phyloP scores from a whole-genome alignment of 2,329 filamentous ascomycete species.

The Cytospora chrysosperma region DNA sequence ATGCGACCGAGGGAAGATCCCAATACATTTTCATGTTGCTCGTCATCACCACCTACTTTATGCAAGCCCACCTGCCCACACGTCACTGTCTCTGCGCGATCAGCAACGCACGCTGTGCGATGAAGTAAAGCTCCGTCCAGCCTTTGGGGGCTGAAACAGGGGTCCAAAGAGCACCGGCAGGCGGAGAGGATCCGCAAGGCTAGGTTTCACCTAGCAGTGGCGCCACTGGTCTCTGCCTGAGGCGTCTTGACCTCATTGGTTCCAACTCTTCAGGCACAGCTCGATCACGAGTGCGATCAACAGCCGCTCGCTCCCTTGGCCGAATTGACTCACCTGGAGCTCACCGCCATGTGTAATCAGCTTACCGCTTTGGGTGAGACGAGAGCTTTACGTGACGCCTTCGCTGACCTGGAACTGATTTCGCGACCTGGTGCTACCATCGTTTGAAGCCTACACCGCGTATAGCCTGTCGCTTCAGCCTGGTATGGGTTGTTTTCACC shows the following conservation, averaged over 20 bases:
- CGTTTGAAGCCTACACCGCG: neutral
- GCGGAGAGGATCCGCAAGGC: neutral
- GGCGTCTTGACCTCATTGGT: neutral
- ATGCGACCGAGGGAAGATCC: neutral
- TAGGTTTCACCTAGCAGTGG: slow-evolving; percentile 4
- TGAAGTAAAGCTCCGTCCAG: neutral
- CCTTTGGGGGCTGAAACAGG: neutral
- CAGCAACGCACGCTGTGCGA: neutral
- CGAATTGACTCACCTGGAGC: neutral
- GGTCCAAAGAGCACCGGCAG: neutral
- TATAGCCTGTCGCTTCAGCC: neutral
- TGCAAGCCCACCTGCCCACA: neutral
- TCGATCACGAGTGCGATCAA: slow-evolving; percentile 1
- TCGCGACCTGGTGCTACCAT: neutral
- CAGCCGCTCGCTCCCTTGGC: neutral
- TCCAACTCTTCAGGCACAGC: neutral
- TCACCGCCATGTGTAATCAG: neutral
- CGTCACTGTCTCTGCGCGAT: neutral
- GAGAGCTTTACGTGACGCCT: neutral
- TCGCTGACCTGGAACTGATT: neutral
- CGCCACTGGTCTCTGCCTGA: neutral
- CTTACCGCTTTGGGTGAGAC: neutral
- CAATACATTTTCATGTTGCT: neutral
- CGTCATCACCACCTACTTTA: neutral
- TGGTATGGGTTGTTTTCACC: neutral